Base-by-base conservation (phyloP, 2,329 filamentous ascomycete genomes). In the Cladophialophora exuberans region DNA sequence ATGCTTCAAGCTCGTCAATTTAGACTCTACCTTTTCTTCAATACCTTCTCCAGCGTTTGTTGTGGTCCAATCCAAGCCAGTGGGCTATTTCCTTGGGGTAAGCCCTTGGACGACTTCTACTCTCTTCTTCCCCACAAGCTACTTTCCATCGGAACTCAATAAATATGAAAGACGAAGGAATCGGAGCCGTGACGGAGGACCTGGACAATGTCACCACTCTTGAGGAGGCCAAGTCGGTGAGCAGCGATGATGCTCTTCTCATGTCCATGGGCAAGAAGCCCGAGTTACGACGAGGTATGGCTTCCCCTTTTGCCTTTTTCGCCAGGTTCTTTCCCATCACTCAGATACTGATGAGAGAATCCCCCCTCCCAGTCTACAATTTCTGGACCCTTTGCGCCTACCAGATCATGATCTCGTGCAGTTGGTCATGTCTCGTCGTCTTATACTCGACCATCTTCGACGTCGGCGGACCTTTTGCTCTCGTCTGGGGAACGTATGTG, bases 221-320 rank as follows among this genome's bases (percentile, higher is more conserved):
- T 31, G 58, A 57, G 26, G 54, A 55, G 7, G 50, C 45, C 35
- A 58, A 58, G 28, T 52, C 51, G 3, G 5, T 60, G n/a, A 55
- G 26, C 33, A 58, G 51, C 39, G 58, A 60, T 31, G 58, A 60
- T 55, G 54, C 55, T 13, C 44, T 58, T 13, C 54, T 60, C 35
- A 54, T 60, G 54, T 58, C 54, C 10, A 60, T 60, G 58, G 58
- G 58, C 55, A 60, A 60, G 52, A 57, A 55, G 50, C 58, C 58
- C 33, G 58, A 60, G 35, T 35, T 60, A 51, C 45, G 36, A 38
- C 58, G 58, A 23, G 39, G 39, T 42, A 42, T n/a, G 38, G 18
- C 15, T 13, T 31, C 28, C 28, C 28, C 28, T 31, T 4, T 3
- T 4, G 9, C 35, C 15, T 4, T 10, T n/a, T n/a, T n/a, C 35